Evolutionary conservation across 768 basidiomycete species (phyloP).

Genomic region (Antrodiella citrinella): DNA sequence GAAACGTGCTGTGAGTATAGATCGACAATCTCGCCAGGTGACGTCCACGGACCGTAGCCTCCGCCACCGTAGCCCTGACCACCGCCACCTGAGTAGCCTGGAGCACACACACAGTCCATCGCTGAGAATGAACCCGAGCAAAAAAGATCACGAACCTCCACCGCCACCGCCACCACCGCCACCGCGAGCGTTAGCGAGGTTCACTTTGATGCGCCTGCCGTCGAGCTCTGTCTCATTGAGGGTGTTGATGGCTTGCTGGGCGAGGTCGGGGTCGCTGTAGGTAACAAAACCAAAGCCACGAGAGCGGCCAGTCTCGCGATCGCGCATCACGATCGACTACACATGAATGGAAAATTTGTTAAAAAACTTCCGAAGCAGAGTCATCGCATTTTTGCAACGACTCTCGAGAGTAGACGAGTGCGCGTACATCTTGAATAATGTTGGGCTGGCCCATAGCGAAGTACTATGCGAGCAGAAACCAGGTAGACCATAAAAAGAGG

Average conservation of each 20-base stretch:
- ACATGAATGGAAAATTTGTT: conserved; percentile 20
- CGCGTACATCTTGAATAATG: conserved; percentile 77
- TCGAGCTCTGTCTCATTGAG: conserved; percentile 92
- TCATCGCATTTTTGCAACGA: background rate
- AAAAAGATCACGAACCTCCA: conserved; percentile 14
- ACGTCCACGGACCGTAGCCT: conserved; percentile 1
- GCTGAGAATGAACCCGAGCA: background rate
- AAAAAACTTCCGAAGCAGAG: background rate
- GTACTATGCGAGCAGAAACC: conserved; percentile 42
- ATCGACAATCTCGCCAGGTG: background rate
- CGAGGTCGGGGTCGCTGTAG: conserved; percentile 52
- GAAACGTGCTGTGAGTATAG: background rate
- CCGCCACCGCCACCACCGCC: conserved; percentile 45
- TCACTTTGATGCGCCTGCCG: conserved; percentile 84
- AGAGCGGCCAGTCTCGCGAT: conserved; percentile 95
- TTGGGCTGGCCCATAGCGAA: conserved; percentile 66
- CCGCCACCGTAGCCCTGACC: conserved; percentile 1
- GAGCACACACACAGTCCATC: conserved; percentile 1
- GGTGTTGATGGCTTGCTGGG: conserved; percentile 62
- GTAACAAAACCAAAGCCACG: conserved; percentile 98
- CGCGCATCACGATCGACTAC: conserved; percentile 96
- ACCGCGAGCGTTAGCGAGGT: conserved; percentile 67
- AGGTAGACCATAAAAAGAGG: conserved; percentile 27
- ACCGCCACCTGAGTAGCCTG: background rate
- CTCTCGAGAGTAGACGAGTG: conserved; percentile 4